Percentiles rank a stretch among this genome's conserved stretches.
These are phyloP conservation scores for Coelastrella sp. DNA, from an alignment of 139 green algal genomes.

Conservation along the genomic window DNA sequence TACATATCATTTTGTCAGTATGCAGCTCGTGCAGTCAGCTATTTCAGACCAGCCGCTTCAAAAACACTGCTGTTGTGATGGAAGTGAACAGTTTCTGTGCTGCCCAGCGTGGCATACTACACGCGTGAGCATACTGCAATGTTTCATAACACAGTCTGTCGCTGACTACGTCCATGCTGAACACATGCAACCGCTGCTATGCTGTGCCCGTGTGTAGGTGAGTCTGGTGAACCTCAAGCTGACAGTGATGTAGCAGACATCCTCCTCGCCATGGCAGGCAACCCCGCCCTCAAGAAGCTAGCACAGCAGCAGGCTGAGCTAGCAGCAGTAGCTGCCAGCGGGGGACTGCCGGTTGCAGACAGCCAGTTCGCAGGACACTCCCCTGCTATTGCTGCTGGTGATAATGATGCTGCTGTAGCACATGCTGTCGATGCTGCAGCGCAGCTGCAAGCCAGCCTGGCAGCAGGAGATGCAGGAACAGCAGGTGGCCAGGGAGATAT, in stretches of 20 bases:
- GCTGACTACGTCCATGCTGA: too few relatives aligned
- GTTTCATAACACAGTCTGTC: too few relatives aligned
- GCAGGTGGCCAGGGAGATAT: not conserved
- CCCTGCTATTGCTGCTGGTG: not conserved
- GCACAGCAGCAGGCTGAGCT: not conserved
- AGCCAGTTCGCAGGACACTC: not conserved
- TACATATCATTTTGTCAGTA: too few relatives aligned
- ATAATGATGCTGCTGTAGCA: not conserved
- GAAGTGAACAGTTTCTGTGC: too few relatives aligned
- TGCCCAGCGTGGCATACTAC: too few relatives aligned
- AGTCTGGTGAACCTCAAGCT: not conserved
- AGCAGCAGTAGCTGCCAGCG: conserved; percentile 4
- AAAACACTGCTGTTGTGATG: too few relatives aligned
- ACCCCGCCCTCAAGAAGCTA: conserved; percentile 13
- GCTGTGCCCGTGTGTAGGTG: not conserved
- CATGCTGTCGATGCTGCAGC: not conserved
- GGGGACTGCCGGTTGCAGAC: not conserved
- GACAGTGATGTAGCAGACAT: conserved; percentile 45
- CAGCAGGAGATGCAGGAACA: not conserved
- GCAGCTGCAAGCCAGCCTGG: not conserved
- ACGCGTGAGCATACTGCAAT: too few relatives aligned
- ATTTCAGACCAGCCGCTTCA: too few relatives aligned
- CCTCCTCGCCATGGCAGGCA: conserved; percentile 39
- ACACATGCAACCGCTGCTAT: too few relatives aligned
- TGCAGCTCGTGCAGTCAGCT: too few relatives aligned